Base-by-base conservation (phyloP, 2,329 filamentous ascomycete species). In the Blumeria graminis region DNA sequence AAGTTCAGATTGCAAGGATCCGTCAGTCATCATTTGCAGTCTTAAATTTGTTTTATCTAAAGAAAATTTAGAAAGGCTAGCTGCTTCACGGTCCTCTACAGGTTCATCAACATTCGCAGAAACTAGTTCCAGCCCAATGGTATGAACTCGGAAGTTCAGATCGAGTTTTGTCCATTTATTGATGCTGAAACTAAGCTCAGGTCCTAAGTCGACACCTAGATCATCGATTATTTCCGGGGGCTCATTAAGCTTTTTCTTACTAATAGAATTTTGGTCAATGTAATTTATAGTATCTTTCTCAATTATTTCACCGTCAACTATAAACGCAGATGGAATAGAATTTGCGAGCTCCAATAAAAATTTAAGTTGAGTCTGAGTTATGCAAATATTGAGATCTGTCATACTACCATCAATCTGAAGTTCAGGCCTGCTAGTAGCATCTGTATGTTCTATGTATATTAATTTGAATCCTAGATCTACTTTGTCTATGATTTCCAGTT, bases 401-500 rank as follows among this genome's bases (percentile, higher is more conserved):
- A 99, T 87, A 52, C 78, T 82, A 3, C 90, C 89, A 66, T 92
- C 82, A 18, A 98, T 81, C 69, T 96, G 90, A 54, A 88, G 82
- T 64, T 98, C 90, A 0, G 92, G 92, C 41, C 90, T 78, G 64
- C 92, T 82, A 56, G 77, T 73, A 13, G 84, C 84, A 35, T 77
- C 68, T 62, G 79, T 81, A 66, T 98, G 92, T 65, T 96, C 90
- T 0, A 89, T 79, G 68, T 95, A 90, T 1, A 84, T 93, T 61
- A 98, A 82, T 59, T 85, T 86, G 70, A 98, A 95, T 52, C 85
- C 86, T 28, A 99, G 72, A 66, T 98, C 92, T 11, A 98, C 88
- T 63, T 95, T 88, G 64, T 98, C 89, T 62, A 99, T 94, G 72
- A 99, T 84, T 66, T 98, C 87, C 7, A 98, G 73, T 66, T 94